Base-by-base conservation (phyloP, 78 protist genomes). In the Protostelium mycophagum region DNA sequence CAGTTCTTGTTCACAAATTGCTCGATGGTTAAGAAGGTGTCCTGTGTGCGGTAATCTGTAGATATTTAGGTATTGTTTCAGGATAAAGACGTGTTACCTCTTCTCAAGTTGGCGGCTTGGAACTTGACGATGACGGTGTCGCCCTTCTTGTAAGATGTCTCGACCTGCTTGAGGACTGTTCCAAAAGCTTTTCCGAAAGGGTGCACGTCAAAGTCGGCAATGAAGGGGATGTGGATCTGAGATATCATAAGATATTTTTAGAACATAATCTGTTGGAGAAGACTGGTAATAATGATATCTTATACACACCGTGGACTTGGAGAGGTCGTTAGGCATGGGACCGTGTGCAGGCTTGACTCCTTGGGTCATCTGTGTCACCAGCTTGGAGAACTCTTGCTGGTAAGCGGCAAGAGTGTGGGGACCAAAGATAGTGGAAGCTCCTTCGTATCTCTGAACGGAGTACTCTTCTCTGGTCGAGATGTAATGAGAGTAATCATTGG, bases 381-480 rank as follows among this genome's bases (percentile, higher is more conserved):
- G 83, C 83, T 89, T 91, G 16, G 85, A 63, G 93, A 88, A 91
- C 83, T 91, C 96, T 83, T 91, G 94, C 73, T 84, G 89, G 90
- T 94, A 94, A 31, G 93, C 94, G 36, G 86, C 88, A 0, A 91
- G 86, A 0, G 95, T 94, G 73, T 86, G 86, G 86, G 97, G 97
- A 28, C 97, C 97, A 38, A 89, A 91, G 36, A 89, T 63, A 63
- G 97, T 95, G 28, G 95, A 90, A 0, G 97, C 97, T 36, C 86
- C 97, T 63, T 95, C 97, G 90, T 93, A 95, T 88, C 96, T 87
- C 89, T 93, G 95, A 34, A 88, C 91, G 84, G 91, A 90, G 86
- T 91, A 95, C 85, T 95, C 97, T 51, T 93, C 95, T 10, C 34
- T 73, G 85, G 97, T 95, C 35, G 97, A 90, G 84, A 91, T 88